Evolutionary conservation across 176 grass and related monocot species (phyloP).

Genomic region (Thalia dealbata): DNA sequence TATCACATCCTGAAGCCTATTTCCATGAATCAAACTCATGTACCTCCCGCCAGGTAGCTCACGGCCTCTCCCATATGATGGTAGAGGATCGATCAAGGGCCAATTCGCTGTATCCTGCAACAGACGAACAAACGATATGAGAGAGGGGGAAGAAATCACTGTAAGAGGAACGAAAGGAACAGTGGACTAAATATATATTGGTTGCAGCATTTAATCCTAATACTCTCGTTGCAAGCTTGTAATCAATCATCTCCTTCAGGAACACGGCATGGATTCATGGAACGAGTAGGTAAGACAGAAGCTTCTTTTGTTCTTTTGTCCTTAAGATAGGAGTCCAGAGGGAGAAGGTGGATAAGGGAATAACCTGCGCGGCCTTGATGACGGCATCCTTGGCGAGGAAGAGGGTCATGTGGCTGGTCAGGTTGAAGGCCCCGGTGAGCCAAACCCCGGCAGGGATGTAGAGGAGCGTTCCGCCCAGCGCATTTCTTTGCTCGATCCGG

Average conservation of each 20-base stretch:
- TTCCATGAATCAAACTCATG: slow-evolving; percentile 83
- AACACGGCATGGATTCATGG: background rate
- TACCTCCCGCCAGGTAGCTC: slow-evolving; percentile 79
- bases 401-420: slow-evolving; percentile 15
- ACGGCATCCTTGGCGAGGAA: slow-evolving; percentile 10
- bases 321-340: too few species aligned
- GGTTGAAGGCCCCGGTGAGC: slow-evolving; percentile 16
- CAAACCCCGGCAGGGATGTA: slow-evolving; percentile 13
- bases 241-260: background rate
- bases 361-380: slow-evolving; percentile 17
- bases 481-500: background rate
- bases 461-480: slow-evolving; percentile 1
- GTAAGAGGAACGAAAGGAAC: background rate
- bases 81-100: slow-evolving; percentile 70
- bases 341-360: background rate
- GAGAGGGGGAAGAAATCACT: background rate
- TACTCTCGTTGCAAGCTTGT: background rate
- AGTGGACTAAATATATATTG: background rate
- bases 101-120: slow-evolving; percentile 62
- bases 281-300: background rate
- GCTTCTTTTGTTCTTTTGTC: background rate
- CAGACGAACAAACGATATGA: background rate
- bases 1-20: slow-evolving; percentile 67
- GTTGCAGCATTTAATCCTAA: too few species aligned
- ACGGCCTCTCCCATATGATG: slow-evolving; percentile 81